Evolutionary conservation across 208 protist genomes (phyloP).

Genomic region (Trypanosomatidae sp.): DNA sequence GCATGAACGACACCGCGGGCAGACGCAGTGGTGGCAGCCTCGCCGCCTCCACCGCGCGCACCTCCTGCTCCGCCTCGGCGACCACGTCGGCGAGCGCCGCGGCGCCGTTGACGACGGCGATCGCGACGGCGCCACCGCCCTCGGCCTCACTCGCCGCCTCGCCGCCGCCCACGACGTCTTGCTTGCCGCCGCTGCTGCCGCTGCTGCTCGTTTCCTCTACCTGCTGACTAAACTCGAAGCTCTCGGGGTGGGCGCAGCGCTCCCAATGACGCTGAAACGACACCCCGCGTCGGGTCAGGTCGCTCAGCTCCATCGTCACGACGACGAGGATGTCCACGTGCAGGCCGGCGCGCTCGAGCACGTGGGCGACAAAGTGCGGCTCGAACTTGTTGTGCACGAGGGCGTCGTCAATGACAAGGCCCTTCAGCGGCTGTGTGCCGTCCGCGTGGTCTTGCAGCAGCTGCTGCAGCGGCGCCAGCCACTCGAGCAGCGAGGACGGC

Average conservation of each 20-base stretch:
- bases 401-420: constrained; percentile 72
- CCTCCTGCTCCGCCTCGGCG: constrained; percentile 12
- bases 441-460: constrained; percentile 19
- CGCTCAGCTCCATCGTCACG: constrained; percentile 27
- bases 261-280: constrained; percentile 17
- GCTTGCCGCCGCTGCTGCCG: constrained; percentile 5
- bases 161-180: constrained; percentile 32
- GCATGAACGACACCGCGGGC: constrained; percentile 40
- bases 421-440: constrained; percentile 20
- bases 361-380: constrained; percentile 48
- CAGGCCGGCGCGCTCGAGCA: constrained; percentile 35
- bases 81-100: constrained; percentile 18
- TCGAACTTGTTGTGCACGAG: constrained; percentile 58
- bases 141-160: too few species aligned
- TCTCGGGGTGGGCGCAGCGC: constrained; percentile 51
- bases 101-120: constrained; percentile 34
- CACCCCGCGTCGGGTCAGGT: constrained; percentile 25
- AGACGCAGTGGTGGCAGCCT: constrained; percentile 19
- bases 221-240: constrained; percentile 52
- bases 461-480: constrained; percentile 18
- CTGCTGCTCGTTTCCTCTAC: constrained; percentile 10
- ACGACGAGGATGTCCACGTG: constrained; percentile 47
- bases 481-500: constrained; percentile 7
- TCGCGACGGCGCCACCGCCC: constrained; percentile 6
- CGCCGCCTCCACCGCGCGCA: constrained; percentile 13